These are phyloP conservation scores for Aspergillus pseudoterreus DNA, from an alignment of 2,329 filamentous ascomycete species.

Conservation along the genomic window DNA sequence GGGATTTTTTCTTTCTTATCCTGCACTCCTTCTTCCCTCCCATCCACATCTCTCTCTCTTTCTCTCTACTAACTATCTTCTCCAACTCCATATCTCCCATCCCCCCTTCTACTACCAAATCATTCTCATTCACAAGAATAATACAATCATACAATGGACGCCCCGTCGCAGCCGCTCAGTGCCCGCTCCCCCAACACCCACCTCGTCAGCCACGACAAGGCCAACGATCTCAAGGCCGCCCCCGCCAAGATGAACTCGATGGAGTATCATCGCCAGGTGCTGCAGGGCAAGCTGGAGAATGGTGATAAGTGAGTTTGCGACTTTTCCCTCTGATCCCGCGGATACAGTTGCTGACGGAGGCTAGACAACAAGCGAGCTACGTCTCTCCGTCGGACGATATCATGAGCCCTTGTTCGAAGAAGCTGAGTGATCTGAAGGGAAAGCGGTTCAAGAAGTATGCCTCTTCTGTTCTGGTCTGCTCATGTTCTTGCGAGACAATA, in stretches of 20 bases:
- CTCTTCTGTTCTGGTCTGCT: neutral
- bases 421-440: conserved; percentile 47
- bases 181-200: conserved; percentile 43
- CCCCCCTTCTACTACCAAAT: neutral
- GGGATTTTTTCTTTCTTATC: conserved; percentile 24
- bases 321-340: conserved; percentile 7
- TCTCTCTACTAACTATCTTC: neutral
- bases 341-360: conserved; percentile 3
- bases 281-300: conserved; percentile 40
- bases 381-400: conserved; percentile 49
- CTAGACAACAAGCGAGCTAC: conserved; percentile 35
- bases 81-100: neutral
- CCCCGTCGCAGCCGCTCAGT: conserved; percentile 33
- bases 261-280: conserved; percentile 42
- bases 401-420: conserved; percentile 49
- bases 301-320: conserved; percentile 38
- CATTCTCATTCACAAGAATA: too few species aligned
- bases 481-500: too few species aligned
- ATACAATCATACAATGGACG: conserved; percentile 24
- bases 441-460: conserved; percentile 47
- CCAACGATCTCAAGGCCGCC: conserved; percentile 30
- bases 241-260: conserved; percentile 32
- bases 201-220: conserved; percentile 25
- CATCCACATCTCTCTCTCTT: neutral
- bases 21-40: conserved; percentile 1